A percentile compares a stretch with the other conserved stretches of the same genome.
Conservation (phyloP, 225 moss, liverwort and hornwort genomes). For the Bryum argenteum region DNA sequence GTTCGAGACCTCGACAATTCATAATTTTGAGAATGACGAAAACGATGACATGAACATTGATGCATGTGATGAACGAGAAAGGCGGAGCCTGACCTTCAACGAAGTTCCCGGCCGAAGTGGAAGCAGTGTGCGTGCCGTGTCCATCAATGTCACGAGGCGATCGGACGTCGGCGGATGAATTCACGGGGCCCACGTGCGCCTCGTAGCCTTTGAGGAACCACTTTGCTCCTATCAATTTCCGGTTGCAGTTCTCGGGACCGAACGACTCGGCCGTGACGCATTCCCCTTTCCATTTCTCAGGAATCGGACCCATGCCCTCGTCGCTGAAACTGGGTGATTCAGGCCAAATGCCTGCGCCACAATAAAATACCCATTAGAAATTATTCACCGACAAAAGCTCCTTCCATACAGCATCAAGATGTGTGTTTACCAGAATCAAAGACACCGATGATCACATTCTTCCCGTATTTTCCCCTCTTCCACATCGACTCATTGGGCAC, state of each 20-base stretch:
- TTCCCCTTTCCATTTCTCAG: constrained; percentile 72
- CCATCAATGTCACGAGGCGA: constrained; percentile 75
- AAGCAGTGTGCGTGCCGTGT: constrained; percentile 85
- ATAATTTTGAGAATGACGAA: too few species aligned
- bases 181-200: constrained; percentile 54
- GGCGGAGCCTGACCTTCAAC: constrained; percentile 29
- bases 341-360: constrained; percentile 66
- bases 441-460: constrained; percentile 57
- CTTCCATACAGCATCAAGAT: neutral
- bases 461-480: constrained; percentile 56
- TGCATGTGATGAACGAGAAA: too few species aligned
- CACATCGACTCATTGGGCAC: constrained; percentile 57
- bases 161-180: constrained; percentile 44
- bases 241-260: constrained; percentile 65
- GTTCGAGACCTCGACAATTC: too few species aligned
- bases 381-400: neutral
- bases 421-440: constrained; percentile 65
- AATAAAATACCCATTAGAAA: neutral
- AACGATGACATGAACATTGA: too few species aligned
- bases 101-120: constrained; percentile 71
- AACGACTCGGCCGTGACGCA: constrained; percentile 59
- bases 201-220: constrained; percentile 73
- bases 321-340: constrained; percentile 72
- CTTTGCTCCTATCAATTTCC: constrained; percentile 77
- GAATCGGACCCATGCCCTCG: constrained; percentile 55